Base-by-base conservation (phyloP, 768 basidiomycete species). In the Auriscalpium orientale region DNA sequence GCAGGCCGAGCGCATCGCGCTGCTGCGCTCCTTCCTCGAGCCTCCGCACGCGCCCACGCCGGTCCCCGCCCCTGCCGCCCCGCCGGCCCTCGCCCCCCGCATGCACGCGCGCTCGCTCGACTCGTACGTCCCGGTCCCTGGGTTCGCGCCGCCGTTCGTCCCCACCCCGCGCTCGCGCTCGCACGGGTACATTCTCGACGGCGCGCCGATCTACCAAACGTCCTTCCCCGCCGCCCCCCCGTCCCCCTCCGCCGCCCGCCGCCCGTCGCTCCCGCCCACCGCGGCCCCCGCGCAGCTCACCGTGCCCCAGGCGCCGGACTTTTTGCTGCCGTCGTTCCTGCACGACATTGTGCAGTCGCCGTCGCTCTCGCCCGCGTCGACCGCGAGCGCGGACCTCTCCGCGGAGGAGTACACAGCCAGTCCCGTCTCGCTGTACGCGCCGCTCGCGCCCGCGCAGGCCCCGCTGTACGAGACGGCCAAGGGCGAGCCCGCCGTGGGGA, bases 1-100 rank as follows among this genome's bases (percentile, higher is more conserved):
- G 45, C 90, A 92, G 69, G 84, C 87, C 15, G 90, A 91, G 66
- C 83, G 90, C 53, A 90, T 92, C 61, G 84, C 85, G 22, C 76
- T 91, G 18, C 77, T 92, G 50, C 87, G 88, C 1, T 82, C 84
- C 51, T 84, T 90, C 45, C 80, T 91, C 51, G 12, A 55, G 13
- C 71, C 81, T 2, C 79, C 79, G 16, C 78, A 82, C 59, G 61
- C 69, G 53, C 63, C 64, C 8, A 55, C 64, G 43, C 49, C 63
- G 45, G 44, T 53, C 56, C 61, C 53, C 44, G 55, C 44, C 49
- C 65, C 10, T 51, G 64, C 21, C 21, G 64, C 46, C 18, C 63
- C 21, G 60, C 66, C 46, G 46, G 7, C 46, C n/a, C 18, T 20
- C 22, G 34, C 49, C 8, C 55, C 46, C 11, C 56, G 43, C 40